A percentile compares a stretch with the other conserved stretches of the same genome.
These are phyloP conservation scores for Nannizzia gypsea DNA, from an alignment of 2,329 filamentous ascomycete genomes.

Conservation along the genomic window DNA sequence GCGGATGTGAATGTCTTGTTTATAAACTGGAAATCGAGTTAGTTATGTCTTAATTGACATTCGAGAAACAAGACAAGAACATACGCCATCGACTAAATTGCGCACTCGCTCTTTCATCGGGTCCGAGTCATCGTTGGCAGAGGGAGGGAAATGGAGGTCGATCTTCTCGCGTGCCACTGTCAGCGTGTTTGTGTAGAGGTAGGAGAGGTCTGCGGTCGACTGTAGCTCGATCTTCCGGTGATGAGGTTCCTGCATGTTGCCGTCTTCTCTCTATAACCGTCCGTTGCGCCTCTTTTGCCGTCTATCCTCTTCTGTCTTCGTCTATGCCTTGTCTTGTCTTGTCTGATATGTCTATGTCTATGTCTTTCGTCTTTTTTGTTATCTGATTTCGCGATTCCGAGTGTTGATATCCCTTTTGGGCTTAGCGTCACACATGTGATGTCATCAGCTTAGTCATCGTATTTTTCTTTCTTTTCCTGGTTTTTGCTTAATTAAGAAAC, in stretches of 20 bases:
- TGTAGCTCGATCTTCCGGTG: constrained; percentile 43
- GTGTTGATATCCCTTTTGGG: not conserved
- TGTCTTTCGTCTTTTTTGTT: not conserved
- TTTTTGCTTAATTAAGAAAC: not conserved
- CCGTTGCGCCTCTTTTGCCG: not conserved
- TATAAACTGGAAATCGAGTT: constrained; percentile 29
- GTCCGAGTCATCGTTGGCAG: constrained; percentile 31
- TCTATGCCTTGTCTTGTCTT: not conserved
- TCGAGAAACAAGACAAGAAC: not conserved
- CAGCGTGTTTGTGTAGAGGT: constrained; percentile 37
- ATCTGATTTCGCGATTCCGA: not conserved
- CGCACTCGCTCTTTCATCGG: constrained; percentile 34
- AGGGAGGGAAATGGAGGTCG: constrained; percentile 38
- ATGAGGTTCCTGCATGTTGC: constrained; percentile 24
- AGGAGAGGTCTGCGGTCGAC: constrained; percentile 38
- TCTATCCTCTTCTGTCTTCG: not conserved
- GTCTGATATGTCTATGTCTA: not conserved
- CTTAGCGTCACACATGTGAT: not conserved
- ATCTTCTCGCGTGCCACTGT: constrained; percentile 37
- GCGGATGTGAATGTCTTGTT: constrained; percentile 34
- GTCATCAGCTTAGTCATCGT: constrained; percentile 1
- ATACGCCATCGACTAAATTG: constrained; percentile 32
- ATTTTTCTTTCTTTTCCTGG: not conserved
- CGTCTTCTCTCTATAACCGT: not conserved
- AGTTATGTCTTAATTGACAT: not conserved